Conservation (phyloP, 169 alveolate species). For the Theileria equi region DNA sequence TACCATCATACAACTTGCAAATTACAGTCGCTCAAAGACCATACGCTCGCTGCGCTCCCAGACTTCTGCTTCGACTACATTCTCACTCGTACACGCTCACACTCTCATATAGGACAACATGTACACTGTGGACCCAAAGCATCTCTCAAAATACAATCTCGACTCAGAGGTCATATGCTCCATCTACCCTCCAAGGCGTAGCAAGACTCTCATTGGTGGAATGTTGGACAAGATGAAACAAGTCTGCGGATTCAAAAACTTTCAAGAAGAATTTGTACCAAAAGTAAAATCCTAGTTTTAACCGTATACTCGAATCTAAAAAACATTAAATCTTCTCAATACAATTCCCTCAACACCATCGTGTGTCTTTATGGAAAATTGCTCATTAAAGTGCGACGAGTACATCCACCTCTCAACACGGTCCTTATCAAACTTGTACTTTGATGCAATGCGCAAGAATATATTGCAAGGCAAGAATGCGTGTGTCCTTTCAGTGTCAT, state of each 20-base stretch:
- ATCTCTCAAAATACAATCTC: slow-evolving; percentile 50
- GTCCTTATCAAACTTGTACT: slow-evolving; percentile 70
- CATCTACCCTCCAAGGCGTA: slow-evolving; percentile 39
- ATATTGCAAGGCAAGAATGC: slow-evolving; percentile 39
- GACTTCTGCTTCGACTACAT: too few relatives aligned
- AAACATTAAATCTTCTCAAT: background rate
- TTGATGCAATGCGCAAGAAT: slow-evolving; percentile 69
- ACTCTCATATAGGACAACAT: slow-evolving; percentile 36
- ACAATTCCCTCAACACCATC: slow-evolving; percentile 69
- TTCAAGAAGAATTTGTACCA: slow-evolving; percentile 48
- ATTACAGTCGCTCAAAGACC: too few relatives aligned
- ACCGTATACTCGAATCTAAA: background rate
- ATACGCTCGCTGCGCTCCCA: too few relatives aligned
- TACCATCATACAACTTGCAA: too few relatives aligned
- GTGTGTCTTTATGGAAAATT: slow-evolving; percentile 55
- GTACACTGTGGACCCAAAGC: slow-evolving; percentile 42
- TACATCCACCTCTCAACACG: slow-evolving; percentile 76
- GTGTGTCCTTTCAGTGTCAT: slow-evolving; percentile 42
- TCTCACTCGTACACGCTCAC: background rate
- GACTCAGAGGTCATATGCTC: slow-evolving; percentile 46
- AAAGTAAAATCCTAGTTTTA: slow-evolving; percentile 32
- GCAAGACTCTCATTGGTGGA: background rate
- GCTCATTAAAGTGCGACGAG: slow-evolving; percentile 69
- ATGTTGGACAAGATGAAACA: slow-evolving; percentile 30
- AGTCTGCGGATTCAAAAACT: slow-evolving; percentile 60